Evolutionary conservation across 805 yeast species (phyloP), one percentile per base, ranked within the genome.

Genomic region (Metschnikowia matae): DNA sequence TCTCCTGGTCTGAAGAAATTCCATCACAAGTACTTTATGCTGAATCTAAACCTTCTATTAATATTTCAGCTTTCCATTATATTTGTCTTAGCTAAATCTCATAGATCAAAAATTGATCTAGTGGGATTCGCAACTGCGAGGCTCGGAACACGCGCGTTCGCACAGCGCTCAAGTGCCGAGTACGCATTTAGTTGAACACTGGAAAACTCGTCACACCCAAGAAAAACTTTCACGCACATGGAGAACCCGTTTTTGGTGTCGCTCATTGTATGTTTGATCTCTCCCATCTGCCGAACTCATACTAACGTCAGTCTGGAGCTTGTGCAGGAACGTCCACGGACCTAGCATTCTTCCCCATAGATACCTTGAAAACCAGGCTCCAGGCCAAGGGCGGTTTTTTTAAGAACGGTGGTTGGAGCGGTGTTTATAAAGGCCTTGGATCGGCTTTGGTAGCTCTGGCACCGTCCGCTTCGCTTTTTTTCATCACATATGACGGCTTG

Each of bases 291-390:
- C 23, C 20, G n/a, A 20, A 20, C 6, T 21, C 31, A 40, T 48
- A 54, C 61, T 59, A 60, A 57, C 54, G 4, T 21, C 48, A 69
- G 78, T 83, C 91, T 62, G 99, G 99, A 36, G 99, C 88, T 6
- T 84, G 94, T 52, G 97, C 99, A 5, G 99, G 99, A 14, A 94
- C 97, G 1, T 84, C 95, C 5, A 91, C 97, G 1, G 99, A 94
- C 69, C 74, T 94, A 36, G 89, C 86, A 3, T 94, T 94, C 68
- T 94, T 92, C 73, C 99, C 99, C 13, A 89, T 94, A 37, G 99
- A 94, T 61, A 94, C 99, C 1, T 60, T 94, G 50, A 94, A 94
- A 69, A 94, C 99, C 0, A 75, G 99, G 50, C 73, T 94, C 14
- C 99, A 94, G 66, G 98, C 99, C 18, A 83, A 83, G 63, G 97